These are phyloP conservation scores for Diaporthe capsici DNA, from an alignment of 2,329 filamentous ascomycete genomes.

Conservation along the genomic window DNA sequence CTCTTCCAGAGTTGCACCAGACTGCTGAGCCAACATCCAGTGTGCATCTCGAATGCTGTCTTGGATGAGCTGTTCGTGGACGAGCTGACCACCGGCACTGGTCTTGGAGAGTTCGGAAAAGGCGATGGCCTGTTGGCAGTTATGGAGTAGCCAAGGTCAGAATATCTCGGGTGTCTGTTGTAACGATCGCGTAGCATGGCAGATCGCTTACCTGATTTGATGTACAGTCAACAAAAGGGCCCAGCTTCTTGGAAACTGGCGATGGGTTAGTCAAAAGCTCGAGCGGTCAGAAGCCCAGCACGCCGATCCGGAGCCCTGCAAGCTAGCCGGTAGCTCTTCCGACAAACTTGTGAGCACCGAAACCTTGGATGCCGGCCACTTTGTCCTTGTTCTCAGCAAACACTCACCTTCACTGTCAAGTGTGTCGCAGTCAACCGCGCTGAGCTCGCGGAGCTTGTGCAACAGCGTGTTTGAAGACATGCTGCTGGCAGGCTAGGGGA, in stretches of 20 bases:
- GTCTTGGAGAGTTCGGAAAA: slow-evolving; percentile 59
- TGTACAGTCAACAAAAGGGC: slow-evolving; percentile 66
- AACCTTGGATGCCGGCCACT: background rate
- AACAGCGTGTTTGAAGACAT: slow-evolving; percentile 49
- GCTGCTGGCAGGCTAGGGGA: background rate
- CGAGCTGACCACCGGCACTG: slow-evolving; percentile 50
- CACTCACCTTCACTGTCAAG: slow-evolving; percentile 61
- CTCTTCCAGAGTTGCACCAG: slow-evolving; percentile 56
- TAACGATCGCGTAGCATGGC: background rate
- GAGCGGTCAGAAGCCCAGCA: background rate
- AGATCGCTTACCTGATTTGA: slow-evolving; percentile 62
- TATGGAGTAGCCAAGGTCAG: slow-evolving; percentile 20
- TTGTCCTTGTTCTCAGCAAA: background rate
- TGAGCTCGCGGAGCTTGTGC: slow-evolving; percentile 58
- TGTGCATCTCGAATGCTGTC: slow-evolving; percentile 53
- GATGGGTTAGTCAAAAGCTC: slow-evolving; percentile 2
- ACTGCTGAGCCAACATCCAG: slow-evolving; percentile 50
- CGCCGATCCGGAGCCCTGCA: background rate
- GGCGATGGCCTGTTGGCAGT: slow-evolving; percentile 60
- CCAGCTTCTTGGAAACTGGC: slow-evolving; percentile 59
- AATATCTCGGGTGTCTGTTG: background rate
- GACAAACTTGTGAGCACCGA: background rate
- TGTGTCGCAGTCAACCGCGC: slow-evolving; percentile 66
- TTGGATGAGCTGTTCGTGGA: slow-evolving; percentile 55
- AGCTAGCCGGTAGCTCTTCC: background rate